phyloP scores from a whole-genome alignment of 108 stramenopile species.

The Nitzschia palea region DNA sequence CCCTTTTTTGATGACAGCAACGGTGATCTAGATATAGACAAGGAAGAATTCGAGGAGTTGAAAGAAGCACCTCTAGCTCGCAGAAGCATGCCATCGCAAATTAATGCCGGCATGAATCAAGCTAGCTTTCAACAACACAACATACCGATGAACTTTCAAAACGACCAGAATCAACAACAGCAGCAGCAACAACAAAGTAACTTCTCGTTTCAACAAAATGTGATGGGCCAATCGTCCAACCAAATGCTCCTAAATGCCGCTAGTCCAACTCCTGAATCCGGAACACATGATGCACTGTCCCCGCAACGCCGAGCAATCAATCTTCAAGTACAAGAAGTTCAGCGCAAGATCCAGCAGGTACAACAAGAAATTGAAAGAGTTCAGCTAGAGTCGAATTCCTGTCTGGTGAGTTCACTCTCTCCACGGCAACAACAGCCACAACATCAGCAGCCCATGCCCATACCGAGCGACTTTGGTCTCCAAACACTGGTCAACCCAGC shows the following conservation, averaged over 20 bases:
- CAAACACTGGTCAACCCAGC: slow-evolving; percentile 1
- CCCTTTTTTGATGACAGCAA: slow-evolving; percentile 20
- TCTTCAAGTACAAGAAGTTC: slow-evolving; percentile 19
- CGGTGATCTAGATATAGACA: slow-evolving; percentile 6
- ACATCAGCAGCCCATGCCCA: too few species aligned
- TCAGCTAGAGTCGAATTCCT: background rate
- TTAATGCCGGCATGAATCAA: too few species aligned
- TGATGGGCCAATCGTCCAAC: background rate
- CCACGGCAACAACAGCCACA: slow-evolving; percentile 3
- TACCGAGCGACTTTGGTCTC: background rate
- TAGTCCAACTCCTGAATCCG: too few species aligned
- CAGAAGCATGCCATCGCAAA: background rate
- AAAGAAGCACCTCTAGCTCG: background rate
- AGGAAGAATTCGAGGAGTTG: background rate
- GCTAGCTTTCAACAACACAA: too few species aligned
- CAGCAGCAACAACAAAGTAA: slow-evolving; percentile 13
- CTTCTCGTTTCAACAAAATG: background rate
- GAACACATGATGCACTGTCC: background rate
- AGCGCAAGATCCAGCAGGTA: slow-evolving; percentile 16
- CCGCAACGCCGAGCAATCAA: background rate
- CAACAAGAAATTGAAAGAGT: slow-evolving; percentile 26
- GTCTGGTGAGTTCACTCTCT: background rate
- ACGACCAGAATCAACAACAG: background rate
- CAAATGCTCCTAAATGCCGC: background rate
- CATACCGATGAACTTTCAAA: background rate